Conservation (phyloP, 164 flowering plant species). For the Liriodendron chinense region DNA sequence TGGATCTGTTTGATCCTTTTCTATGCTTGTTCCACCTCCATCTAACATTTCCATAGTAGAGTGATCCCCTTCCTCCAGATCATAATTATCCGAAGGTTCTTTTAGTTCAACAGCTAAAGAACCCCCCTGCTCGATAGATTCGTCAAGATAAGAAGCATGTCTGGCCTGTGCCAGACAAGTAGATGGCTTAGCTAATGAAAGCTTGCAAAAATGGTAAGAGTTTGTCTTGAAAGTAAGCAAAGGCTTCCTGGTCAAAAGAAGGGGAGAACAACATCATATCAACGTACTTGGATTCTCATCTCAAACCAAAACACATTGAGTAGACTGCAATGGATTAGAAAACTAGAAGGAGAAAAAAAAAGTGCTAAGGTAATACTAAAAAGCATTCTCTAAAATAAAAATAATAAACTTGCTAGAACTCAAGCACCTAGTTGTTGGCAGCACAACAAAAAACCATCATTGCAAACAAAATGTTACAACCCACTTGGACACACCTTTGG, state of each 20-base stretch:
- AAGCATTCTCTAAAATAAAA: background rate
- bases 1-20: constrained; percentile 15
- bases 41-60: constrained; percentile 11
- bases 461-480: no score
- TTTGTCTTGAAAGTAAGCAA: constrained; percentile 57
- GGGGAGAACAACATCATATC: background rate
- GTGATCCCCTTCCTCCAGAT: constrained; percentile 18
- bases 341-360: background rate
- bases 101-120: constrained; percentile 2
- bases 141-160: constrained; percentile 10
- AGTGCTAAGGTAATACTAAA: background rate
- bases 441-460: no score
- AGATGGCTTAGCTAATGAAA: constrained; percentile 58
- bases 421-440: no score
- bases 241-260: constrained; percentile 49
- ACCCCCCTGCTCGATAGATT: constrained; percentile 4
- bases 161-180: constrained; percentile 21
- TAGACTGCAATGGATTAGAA: background rate
- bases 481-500: no score
- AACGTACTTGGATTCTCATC: background rate
- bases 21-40: constrained; percentile 20
- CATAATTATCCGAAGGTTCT: constrained; percentile 15
- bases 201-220: constrained; percentile 91
- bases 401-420: no score
- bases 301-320: background rate